Evolutionary conservation across 139 green algal species (phyloP).

Genomic region (Raphidocelis subcapitata): DNA sequence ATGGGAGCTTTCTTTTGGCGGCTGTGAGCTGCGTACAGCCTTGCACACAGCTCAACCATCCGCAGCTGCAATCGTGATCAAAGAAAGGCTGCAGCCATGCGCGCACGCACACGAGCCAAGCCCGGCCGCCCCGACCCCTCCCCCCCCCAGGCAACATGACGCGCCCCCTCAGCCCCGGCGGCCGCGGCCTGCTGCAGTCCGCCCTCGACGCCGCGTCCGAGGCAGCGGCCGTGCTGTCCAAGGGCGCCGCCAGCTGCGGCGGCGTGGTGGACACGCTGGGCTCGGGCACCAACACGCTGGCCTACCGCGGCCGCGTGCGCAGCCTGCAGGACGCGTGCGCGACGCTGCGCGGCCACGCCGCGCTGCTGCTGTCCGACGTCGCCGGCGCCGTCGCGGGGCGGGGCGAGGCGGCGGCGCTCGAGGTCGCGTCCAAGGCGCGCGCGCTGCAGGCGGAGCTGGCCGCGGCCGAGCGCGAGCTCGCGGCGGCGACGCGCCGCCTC

Average conservation of each 20-base stretch:
- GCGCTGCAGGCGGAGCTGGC: not conserved
- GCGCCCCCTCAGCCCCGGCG: conserved; percentile 5
- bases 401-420: too few species aligned
- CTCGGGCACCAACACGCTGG: not conserved
- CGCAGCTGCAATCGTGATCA: too few species aligned
- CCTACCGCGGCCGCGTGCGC: conserved; percentile 39
- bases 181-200: not conserved
- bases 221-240: not conserved
- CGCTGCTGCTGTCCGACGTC: conserved; percentile 47
- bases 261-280: not conserved
- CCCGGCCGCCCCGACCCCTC: too few species aligned
- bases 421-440: not conserved
- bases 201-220: not conserved
- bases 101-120: too few species aligned
- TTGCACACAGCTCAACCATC: too few species aligned
- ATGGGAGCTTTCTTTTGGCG: too few species aligned
- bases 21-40: too few species aligned
- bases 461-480: not conserved
- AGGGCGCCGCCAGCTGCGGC: not conserved
- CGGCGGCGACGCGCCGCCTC: not conserved
- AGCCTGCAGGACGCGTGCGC: conserved; percentile 47
- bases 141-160: too few species aligned
- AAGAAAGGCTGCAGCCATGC: too few species aligned
- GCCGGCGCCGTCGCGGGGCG: conserved; percentile 5
- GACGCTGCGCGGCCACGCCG: conserved; percentile 42